These are phyloP conservation scores for Ceratobasidium sp. DNA, from an alignment of 1,284 basidiomycete genomes.

Conservation along the genomic window DNA sequence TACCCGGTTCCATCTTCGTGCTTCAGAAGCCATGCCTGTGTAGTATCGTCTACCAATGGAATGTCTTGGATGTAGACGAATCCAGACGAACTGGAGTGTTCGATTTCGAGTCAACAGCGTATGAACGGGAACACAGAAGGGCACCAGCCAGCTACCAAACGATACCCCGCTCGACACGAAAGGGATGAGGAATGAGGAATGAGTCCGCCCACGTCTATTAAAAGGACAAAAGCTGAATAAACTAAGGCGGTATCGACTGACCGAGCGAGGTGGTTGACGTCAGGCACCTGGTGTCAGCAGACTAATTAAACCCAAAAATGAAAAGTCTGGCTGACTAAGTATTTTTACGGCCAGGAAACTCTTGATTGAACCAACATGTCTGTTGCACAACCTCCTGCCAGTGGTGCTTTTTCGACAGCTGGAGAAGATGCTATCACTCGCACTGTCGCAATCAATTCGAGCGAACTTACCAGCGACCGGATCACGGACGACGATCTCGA, in stretches of 20 bases:
- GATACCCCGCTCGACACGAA: too few relatives aligned
- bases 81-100: background rate
- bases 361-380: conserved; percentile 16
- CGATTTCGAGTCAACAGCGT: background rate
- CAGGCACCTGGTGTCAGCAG: conserved; percentile 15
- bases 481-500: conserved; percentile 53
- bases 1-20: conserved; percentile 28
- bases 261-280: background rate
- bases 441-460: conserved; percentile 56
- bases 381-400: conserved; percentile 13
- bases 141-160: background rate
- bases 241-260: background rate
- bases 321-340: conserved; percentile 11
- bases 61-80: background rate
- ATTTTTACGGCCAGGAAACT: background rate
- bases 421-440: conserved; percentile 67
- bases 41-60: background rate
- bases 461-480: conserved; percentile 50
- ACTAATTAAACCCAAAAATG: background rate
- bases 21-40: conserved; percentile 1
- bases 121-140: background rate
- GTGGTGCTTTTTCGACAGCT: conserved; percentile 61
- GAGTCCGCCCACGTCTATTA: background rate
- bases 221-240: background rate
- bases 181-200: too few relatives aligned